Evolutionary conservation across 164 flowering plant genomes (phyloP), one percentile per base, ranked within the genome.

Genomic region (Paratinospora sagittata): DNA sequence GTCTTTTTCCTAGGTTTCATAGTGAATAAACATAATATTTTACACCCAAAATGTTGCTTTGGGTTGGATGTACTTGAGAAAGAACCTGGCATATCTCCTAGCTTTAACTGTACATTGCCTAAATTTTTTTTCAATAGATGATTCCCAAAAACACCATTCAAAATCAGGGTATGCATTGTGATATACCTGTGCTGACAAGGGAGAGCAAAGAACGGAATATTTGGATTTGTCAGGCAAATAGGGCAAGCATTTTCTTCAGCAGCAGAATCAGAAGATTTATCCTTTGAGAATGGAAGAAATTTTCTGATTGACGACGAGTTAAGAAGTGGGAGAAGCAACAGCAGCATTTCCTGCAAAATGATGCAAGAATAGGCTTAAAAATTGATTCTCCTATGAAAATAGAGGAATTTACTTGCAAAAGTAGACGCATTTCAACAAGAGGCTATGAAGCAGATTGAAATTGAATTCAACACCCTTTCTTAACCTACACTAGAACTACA

Each of bases 131-230:
- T 5, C 34, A n/a, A 3, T 2, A n/a, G 17, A 55, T 2, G 10
- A 19, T 55, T 8, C 10, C 24, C 19, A 21, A 55, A 34, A 65
- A 19, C 21, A 65, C 6, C 67, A 65, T 19, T 65, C 67, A 65
- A 19, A 65, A 1, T 34, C 67, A 34, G 43, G 39, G 11, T 27
- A 34, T 30, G 41, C 3, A 23, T 16, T 65, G 67, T n/a, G 23
- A 27, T 30, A 37, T 82, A 95, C 99, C 97, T 91, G 84, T 96
- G 99, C 78, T 89, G 88, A 76, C 99, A 96, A 65, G 98, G 99
- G 33, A 91, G 85, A 71, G 99, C 99, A 65, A 88, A 75, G 82
- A 88, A 96, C 36, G 96, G 89, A 81, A 81, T 84, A 67, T 87
- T 87, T 63, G 99, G 98, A 70, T 74, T 84, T 19, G 86, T 81